A percentile compares a stretch with the other conserved stretches of the same genome.
Conservation (phyloP, 1,284 basidiomycete species). For the Trichosporon sp. region DNA sequence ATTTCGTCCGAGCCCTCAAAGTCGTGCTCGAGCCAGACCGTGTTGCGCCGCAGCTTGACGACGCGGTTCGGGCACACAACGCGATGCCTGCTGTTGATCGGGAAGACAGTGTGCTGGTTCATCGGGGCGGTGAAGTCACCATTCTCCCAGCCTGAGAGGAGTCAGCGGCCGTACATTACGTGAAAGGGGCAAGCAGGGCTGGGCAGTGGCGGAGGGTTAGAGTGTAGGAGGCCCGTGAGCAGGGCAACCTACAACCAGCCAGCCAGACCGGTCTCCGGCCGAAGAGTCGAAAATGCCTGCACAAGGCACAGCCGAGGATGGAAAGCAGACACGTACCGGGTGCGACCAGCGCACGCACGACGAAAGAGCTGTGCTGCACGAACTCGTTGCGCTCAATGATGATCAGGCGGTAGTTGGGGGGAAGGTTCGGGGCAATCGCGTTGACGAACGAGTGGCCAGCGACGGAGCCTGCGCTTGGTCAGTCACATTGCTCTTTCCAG, state of each 20-base stretch:
- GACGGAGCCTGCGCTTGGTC: constrained; percentile 40
- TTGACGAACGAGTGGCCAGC: constrained; percentile 52
- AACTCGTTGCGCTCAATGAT: constrained; percentile 57
- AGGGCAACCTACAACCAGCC: neutral
- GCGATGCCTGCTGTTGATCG: constrained; percentile 39
- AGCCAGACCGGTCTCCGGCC: neutral
- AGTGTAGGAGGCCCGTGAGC: constrained; percentile 5
- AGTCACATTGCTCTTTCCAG: neutral
- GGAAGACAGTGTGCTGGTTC: constrained; percentile 49
- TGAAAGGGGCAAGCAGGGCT: neutral
- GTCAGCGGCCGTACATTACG: constrained; percentile 9
- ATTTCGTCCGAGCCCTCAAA: constrained; percentile 53
- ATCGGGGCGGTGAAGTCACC: constrained; percentile 49
- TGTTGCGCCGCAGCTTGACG: constrained; percentile 46
- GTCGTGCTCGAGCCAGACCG: constrained; percentile 49
- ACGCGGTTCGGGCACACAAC: constrained; percentile 51
- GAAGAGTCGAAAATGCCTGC: neutral
- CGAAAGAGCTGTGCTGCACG: constrained; percentile 53
- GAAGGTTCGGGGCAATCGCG: constrained; percentile 49
- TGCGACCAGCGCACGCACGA: constrained; percentile 56
- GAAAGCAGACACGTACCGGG: constrained; percentile 44
- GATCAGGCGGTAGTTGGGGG: constrained; percentile 55
- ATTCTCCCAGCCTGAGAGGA: constrained; percentile 49
- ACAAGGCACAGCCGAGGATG: neutral
- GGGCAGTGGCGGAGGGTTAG: neutral